Conservation (phyloP, 176 grass and related monocot genomes). For the Musa itinerans region DNA sequence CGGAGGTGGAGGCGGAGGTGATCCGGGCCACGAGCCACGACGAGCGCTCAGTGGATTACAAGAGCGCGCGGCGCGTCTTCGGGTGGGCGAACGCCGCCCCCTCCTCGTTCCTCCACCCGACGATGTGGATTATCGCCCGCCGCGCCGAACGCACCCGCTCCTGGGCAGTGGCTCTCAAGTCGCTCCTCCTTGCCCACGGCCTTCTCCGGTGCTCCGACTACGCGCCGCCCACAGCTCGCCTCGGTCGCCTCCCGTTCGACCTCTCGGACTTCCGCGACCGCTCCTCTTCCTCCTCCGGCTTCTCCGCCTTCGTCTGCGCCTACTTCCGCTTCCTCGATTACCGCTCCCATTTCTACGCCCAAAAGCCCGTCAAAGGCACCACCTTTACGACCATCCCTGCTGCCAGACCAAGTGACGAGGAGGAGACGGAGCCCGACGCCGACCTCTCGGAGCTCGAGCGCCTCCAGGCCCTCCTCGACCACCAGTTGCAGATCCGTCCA, state of each 20-base stretch:
- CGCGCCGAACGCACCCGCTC: constrained; percentile 47
- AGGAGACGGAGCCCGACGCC: neutral
- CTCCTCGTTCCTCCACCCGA: constrained; percentile 27
- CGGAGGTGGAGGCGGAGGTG: constrained; percentile 57
- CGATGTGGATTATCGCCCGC: constrained; percentile 59
- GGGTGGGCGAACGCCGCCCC: constrained; percentile 44
- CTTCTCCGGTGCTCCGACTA: constrained; percentile 54
- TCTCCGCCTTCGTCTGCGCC: constrained; percentile 68
- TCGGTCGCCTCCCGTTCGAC: constrained; percentile 71
- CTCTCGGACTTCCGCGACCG: constrained; percentile 66
- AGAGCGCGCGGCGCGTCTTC: constrained; percentile 42
- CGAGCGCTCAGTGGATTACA: constrained; percentile 56
- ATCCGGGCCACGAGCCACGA: constrained; percentile 88
- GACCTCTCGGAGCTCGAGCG: constrained; percentile 35
- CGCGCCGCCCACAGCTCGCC: constrained; percentile 13
- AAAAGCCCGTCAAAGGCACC: constrained; percentile 8
- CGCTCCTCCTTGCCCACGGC: constrained; percentile 76
- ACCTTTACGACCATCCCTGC: neutral
- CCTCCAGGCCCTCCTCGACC: constrained; percentile 56
- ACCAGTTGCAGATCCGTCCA: constrained; percentile 74
- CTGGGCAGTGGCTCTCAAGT: constrained; percentile 83
- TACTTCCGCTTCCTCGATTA: constrained; percentile 83
- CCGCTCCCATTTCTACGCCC: constrained; percentile 49
- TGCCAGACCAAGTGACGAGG: neutral
- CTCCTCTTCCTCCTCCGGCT: constrained; percentile 30